Base-by-base conservation (phyloP, 345 rosid genomes). In the Schrenkiella parvula region DNA sequence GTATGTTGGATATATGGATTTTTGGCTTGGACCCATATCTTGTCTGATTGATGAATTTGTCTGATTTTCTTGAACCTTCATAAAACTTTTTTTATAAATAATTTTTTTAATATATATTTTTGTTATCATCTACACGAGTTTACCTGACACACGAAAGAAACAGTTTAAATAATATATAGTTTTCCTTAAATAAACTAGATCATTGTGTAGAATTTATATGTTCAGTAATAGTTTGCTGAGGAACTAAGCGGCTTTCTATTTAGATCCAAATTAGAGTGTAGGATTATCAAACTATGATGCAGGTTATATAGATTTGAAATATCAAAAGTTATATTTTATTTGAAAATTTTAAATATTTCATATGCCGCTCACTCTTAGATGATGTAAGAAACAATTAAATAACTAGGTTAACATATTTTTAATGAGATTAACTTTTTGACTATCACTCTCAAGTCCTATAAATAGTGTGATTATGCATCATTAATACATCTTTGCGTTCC, bases 11-110 rank as follows among this genome's bases (percentile, higher is more conserved):
- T 37, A 70, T 76, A 64, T 54, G 46, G 52, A 26, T 54, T 54
- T 74, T 41, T 64, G 72, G 54, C 23, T 56, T 70, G 80, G 80
- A 70, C 72, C 80, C 80, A 70, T 70, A 37, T 71, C 72, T 77
- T 70, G 71, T 70, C 76, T 64, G 61, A 70, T 62, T 75, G 58
- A 75, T 75, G 70, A 75, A 62, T 68, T 70, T 70, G 75, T 76
- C 75, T 76, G 66, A 55, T 70, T 70, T 70, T 76, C 72, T 76
- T 76, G 63, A 70, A 70, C 71, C 72, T 64, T 64, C 72, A 47
- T n/a, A 64, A 23, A 26, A 54, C 44, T 2, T 9, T 56, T 31
- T 13, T 15, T 25, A 7, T 10, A 18, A 44, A 19, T 38, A 10
- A 17, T 43, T 75, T 34, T n/a, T 52, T 41, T 28, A 28, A 14